These are phyloP conservation scores for Emydomyces testavorans DNA, from an alignment of 2,329 filamentous ascomycete species.

Conservation along the genomic window DNA sequence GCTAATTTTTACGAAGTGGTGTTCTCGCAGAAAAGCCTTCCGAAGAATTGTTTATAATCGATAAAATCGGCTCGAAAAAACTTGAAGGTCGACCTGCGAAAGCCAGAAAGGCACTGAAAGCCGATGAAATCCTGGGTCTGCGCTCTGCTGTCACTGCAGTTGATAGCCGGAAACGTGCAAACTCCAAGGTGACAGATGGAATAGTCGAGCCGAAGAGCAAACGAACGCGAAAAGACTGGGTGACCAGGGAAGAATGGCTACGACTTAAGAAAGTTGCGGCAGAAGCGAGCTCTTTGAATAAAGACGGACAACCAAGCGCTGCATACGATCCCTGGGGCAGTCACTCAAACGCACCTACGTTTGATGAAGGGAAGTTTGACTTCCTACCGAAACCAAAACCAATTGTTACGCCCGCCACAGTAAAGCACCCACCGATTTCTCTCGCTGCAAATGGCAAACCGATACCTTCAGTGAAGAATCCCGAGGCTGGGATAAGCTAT, in stretches of 20 bases:
- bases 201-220: conserved; percentile 57
- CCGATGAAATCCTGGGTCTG: conserved; percentile 79
- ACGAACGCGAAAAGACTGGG: conserved; percentile 62
- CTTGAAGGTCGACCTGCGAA: conserved; percentile 56
- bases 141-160: conserved; percentile 75
- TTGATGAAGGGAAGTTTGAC: conserved; percentile 44
- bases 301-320: conserved; percentile 43
- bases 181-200: conserved; percentile 59
- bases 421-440: conserved; percentile 67
- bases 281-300: conserved; percentile 41
- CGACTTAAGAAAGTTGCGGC: conserved; percentile 70
- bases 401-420: conserved; percentile 60
- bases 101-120: conserved; percentile 66
- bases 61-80: conserved; percentile 57
- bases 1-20: conserved; percentile 46
- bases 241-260: conserved; percentile 72
- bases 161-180: conserved; percentile 62
- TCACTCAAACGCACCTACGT: conserved; percentile 25
- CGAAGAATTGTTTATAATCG: conserved; percentile 73
- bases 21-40: conserved; percentile 73
- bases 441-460: conserved; percentile 71
- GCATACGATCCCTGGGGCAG: conserved; percentile 68
- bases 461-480: conserved; percentile 66
- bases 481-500: conserved; percentile 76
- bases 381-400: conserved; percentile 57